phyloP scores from a whole-genome alignment of 352 stramenopile genomes.

The Lagenidium giganteum region DNA sequence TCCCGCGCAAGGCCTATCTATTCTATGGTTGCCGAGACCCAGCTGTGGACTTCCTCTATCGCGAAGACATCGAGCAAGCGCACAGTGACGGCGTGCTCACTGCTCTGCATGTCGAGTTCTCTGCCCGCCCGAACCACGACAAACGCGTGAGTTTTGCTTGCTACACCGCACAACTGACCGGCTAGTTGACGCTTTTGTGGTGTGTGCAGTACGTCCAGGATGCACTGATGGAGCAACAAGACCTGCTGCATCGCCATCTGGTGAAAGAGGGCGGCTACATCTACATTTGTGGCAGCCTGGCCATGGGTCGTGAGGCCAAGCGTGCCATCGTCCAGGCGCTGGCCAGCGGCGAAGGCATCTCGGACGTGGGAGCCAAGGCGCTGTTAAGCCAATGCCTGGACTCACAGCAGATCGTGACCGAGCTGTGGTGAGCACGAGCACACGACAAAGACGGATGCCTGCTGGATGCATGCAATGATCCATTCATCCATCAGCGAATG shows the following conservation, averaged over 20 bases:
- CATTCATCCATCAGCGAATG: no score
- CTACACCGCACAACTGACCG: not conserved
- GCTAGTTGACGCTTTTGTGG: not conserved
- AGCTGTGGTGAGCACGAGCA: conserved; percentile 51
- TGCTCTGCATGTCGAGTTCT: conserved; percentile 59
- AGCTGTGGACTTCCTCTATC: conserved; percentile 68
- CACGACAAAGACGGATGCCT: no score
- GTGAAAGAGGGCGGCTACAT: conserved; percentile 52
- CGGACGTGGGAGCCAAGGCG: conserved; percentile 34
- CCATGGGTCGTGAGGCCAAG: conserved; percentile 76
- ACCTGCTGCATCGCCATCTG: conserved; percentile 51
- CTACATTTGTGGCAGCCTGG: conserved; percentile 74
- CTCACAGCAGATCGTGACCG: conserved; percentile 46
- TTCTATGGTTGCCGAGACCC: conserved; percentile 71
- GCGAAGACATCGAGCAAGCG: conserved; percentile 48
- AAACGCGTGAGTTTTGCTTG: conserved; percentile 38
- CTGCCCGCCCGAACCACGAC: conserved; percentile 17
- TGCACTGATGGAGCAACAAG: conserved; percentile 42
- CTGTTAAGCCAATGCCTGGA: conserved; percentile 39
- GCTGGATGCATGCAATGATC: no score
- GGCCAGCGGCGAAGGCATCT: conserved; percentile 13
- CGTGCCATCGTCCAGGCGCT: conserved; percentile 46
- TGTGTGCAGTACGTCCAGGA: conserved; percentile 70
- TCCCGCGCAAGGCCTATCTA: conserved; percentile 49
- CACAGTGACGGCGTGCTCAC: conserved; percentile 35